Base-by-base conservation (phyloP, 257 asterid species). In the Penstemon newberryi region DNA sequence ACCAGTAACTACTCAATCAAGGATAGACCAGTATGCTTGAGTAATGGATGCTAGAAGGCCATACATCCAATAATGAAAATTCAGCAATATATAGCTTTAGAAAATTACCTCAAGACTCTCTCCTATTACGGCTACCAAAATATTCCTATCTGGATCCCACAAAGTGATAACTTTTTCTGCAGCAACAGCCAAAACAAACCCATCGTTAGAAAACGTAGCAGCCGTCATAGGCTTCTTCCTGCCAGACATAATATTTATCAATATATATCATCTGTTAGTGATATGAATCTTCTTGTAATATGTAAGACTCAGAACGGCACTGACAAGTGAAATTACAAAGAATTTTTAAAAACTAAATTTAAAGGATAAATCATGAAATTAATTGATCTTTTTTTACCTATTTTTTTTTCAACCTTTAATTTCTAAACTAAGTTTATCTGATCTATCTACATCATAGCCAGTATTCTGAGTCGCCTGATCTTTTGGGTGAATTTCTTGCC, bases 401-500 rank as follows among this genome's bases (percentile, higher is more conserved):
- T 8, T n/a, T n/a, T n/a, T n/a, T n/a, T n/a, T n/a, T n/a, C n/a
- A n/a, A n/a, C n/a, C n/a, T n/a, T n/a, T n/a, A n/a, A n/a, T n/a
- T n/a, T n/a, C n/a, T n/a, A n/a, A n/a, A n/a, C n/a, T n/a, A n/a
- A n/a, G n/a, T n/a, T n/a, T n/a, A n/a, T 94, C 91, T 70, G 99
- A 94, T 75, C 96, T n/a, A n/a, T n/a, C 97, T 79, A 91, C 88
- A 69, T 96, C 89, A 79, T 91, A 96, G 78, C 97, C 93, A 78
- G 73, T 60, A 56, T 72, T 85, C 77, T 81, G 80, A 67, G 6
- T 73, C 73, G 49, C 63, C 74, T 75, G 83, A 69, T 82, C 83
- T 66, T 82, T 75, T 36, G 38, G 67, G 54, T 69, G 70, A 44
- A 44, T 63, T 76, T 71, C 83, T 66, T 79, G 74, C 47, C 79